These are phyloP conservation scores for Nematocida major DNA, from an alignment of 371 early-diverging fungal genomes.

Conservation along the genomic window DNA sequence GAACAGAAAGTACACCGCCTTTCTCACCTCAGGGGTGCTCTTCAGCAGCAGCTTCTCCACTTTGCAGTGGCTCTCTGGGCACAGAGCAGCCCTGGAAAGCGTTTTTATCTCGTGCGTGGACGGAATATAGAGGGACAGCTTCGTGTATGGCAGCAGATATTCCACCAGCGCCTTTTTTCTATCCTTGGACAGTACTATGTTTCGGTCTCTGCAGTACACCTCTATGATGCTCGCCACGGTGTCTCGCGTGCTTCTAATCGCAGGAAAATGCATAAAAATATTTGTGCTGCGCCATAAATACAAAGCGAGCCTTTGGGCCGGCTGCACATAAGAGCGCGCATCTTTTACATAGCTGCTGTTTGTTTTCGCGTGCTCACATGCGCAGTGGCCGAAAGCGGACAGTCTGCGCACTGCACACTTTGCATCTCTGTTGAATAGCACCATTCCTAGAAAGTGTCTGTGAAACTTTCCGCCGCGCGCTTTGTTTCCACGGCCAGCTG, in stretches of 20 bases:
- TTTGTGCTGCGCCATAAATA: not conserved
- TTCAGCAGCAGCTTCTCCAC: not conserved
- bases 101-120: conserved; percentile 18
- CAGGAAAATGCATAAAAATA: conserved; percentile 33
- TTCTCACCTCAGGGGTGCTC: conserved; percentile 21
- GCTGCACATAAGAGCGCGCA: too few species aligned
- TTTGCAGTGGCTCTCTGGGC: not conserved
- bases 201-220: not conserved
- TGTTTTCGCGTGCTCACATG: too few species aligned
- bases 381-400: too few species aligned
- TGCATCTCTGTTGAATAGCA: too few species aligned
- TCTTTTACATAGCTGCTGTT: too few species aligned
- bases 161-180: conserved; percentile 2
- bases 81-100: not conserved
- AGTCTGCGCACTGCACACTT: too few species aligned
- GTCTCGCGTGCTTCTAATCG: not conserved
- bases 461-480: too few species aligned
- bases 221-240: not conserved
- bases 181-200: not conserved
- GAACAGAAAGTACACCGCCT: conserved; percentile 28
- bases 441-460: too few species aligned
- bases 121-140: conserved; percentile 13
- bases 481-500: too few species aligned
- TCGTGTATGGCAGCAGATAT: conserved; percentile 32
- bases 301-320: too few species aligned